Conservation (phyloP, 345 rosid species). For the Acer yangbiense region DNA sequence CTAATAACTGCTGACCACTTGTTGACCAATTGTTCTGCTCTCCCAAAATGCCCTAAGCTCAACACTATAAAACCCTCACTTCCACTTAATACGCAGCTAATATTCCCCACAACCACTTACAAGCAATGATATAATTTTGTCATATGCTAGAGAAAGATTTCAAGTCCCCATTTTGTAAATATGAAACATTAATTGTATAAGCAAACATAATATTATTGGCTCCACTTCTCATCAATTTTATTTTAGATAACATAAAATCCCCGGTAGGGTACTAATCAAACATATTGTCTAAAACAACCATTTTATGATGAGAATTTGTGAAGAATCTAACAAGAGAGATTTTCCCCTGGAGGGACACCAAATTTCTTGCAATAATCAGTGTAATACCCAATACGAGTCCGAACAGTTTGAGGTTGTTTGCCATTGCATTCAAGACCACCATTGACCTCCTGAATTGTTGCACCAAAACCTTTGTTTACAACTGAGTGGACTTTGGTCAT, state of each 20-base stretch:
- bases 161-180: no score
- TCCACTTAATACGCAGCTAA: no score
- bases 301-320: not conserved
- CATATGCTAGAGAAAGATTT: no score
- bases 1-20: no score
- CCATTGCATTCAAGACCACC: constrained; percentile 52
- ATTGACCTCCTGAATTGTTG: constrained; percentile 51
- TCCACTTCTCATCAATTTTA: not conserved
- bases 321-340: constrained; percentile 35
- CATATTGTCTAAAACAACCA: not conserved
- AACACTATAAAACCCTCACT: no score
- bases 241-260: not conserved
- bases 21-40: no score
- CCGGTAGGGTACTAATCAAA: not conserved
- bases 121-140: no score
- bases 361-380: constrained; percentile 45
- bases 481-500: constrained; percentile 44
- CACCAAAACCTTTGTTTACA: constrained; percentile 51
- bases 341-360: constrained; percentile 38
- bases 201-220: no score
- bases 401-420: constrained; percentile 31
- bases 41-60: no score
- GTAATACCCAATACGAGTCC: constrained; percentile 37
- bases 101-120: rapidly evolving
- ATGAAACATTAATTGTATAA: no score